Percentiles rank a stretch among this genome's conserved stretches.
These are phyloP conservation scores for Wickerhamomyces hampshirensis DNA, from an alignment of 805 yeast genomes.

Conservation along the genomic window DNA sequence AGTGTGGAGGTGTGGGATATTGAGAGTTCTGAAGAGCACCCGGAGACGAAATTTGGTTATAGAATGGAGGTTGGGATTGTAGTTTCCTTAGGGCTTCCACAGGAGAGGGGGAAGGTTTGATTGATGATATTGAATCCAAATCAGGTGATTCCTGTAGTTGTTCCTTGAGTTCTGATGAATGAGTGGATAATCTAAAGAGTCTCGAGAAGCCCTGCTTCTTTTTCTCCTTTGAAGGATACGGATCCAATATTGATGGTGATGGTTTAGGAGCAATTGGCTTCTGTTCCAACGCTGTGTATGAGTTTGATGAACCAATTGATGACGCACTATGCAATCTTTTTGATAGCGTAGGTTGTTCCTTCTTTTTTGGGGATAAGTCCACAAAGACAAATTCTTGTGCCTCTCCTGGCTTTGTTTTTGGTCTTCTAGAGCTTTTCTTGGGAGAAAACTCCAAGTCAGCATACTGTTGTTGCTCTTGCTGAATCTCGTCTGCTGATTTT, in stretches of 20 bases:
- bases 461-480: constrained; percentile 20
- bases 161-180: constrained; percentile 1
- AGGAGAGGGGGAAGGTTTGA: not conserved
- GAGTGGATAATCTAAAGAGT: constrained; percentile 11
- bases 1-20: not conserved
- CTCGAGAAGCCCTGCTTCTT: constrained; percentile 9
- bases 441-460: constrained; percentile 23
- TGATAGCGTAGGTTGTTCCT: too few species aligned
- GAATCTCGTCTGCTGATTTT: constrained; percentile 20
- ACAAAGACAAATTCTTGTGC: constrained; percentile 27
- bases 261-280: not conserved
- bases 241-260: not conserved
- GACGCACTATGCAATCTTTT: not conserved
- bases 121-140: not conserved
- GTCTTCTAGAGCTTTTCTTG: constrained; percentile 22
- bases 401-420: constrained; percentile 22
- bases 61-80: too few species aligned
- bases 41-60: too few species aligned
- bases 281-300: too few species aligned
- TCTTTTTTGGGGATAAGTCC: constrained; percentile 25
- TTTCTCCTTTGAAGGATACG: not conserved
- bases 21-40: not conserved
- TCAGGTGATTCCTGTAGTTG: constrained; percentile 12
- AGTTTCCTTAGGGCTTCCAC: too few species aligned
- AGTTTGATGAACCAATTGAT: not conserved